Evolutionary conservation across 352 stramenopile genomes (phyloP), one percentile per base, ranked within the genome.

Genomic region (Phytophthora constricta): DNA sequence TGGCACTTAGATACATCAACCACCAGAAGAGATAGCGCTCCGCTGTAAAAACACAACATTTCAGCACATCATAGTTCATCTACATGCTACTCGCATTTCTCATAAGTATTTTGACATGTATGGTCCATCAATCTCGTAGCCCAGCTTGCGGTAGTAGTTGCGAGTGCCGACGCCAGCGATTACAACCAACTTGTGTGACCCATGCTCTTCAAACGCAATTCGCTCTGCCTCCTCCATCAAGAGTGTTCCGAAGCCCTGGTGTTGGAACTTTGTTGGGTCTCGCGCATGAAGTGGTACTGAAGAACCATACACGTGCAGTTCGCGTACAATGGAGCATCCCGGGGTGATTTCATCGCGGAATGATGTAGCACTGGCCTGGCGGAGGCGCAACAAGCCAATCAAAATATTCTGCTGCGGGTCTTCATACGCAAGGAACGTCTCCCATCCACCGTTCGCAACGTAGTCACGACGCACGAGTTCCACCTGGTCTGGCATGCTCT

Each of bases 151-250:
- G 77, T 99, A 99, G 79, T 99, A 99, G 70, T 98, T 86, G 23
- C 97, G 82, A 47, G 96, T 99, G 19, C 97, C 96, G 31, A 99
- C 97, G 26, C 97, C 84, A 25, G 96, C 93, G 72, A 99, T 99
- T 7, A 99, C 96, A 20, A 98, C 85, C n/a, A 99, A 84, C 60
- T 98, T 98, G 62, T 92, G 69, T 16, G 92, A 98, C n/a, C 85
- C 84, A 68, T 99, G 97, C 74, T 99, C 96, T 61, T 98, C 92
- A 31, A 86, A 72, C 2, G 96, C 95, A 73, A 99, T 98, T 10
- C 96, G 80, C 82, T 99, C 97, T 5, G 97, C 97, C 60, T 99
- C 96, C 76, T 98, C 95, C 96, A 99, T 99, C 14, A 99, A 67
- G 56, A 99, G 75, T 60, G 96, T 98, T 31, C 97, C 96, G 68